phyloP scores from a whole-genome alignment of 2,329 filamentous ascomycete species.

The Elsinoe arachidis region DNA sequence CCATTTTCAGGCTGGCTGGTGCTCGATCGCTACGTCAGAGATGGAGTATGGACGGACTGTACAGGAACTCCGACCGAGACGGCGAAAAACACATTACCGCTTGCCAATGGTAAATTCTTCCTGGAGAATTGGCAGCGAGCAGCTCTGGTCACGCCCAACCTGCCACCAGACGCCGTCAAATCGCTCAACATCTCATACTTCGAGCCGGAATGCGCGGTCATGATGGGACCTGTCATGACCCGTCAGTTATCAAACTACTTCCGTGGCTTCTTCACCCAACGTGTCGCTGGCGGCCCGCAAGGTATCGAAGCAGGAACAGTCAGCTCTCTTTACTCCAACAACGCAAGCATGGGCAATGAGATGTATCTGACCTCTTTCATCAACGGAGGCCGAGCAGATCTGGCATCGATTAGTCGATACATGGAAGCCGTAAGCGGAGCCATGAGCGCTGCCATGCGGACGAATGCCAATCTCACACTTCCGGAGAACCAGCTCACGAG shows the following conservation, averaged over 20 bases:
- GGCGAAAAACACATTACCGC: not conserved
- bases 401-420: not conserved
- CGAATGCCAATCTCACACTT: not conserved
- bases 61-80: not conserved
- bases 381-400: not conserved
- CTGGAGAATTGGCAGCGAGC: not conserved
- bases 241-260: not conserved
- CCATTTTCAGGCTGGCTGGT: not conserved
- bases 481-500: not conserved
- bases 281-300: not conserved
- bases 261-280: not conserved
- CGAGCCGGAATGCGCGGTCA: not conserved
- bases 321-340: not conserved
- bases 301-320: not conserved
- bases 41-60: not conserved
- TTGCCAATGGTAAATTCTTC: not conserved
- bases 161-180: not conserved
- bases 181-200: not conserved
- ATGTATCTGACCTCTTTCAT: constrained; percentile 7
- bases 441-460: not conserved
- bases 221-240: not conserved
- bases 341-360: constrained; percentile 2
- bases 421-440: not conserved
- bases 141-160: not conserved
- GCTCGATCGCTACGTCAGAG: not conserved